A percentile compares a stretch with the other conserved stretches of the same genome.
Conservation (phyloP, 192 early-diverging fungal genomes). For the Coemansia umbellata region DNA sequence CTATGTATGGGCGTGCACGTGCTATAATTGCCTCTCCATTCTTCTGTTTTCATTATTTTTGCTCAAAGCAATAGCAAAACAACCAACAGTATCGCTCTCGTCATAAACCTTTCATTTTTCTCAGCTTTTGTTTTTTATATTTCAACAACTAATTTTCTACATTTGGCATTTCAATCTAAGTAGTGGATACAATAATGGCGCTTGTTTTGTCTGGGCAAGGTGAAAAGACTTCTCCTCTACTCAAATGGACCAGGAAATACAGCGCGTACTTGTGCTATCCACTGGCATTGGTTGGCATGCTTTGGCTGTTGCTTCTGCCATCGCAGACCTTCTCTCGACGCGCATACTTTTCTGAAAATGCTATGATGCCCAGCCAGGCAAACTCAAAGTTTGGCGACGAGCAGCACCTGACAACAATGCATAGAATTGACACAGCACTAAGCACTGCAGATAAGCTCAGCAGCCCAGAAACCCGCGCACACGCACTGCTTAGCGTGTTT, state of each 20-base stretch:
- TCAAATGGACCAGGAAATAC: constrained; percentile 31
- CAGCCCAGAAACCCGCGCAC: constrained; percentile 5
- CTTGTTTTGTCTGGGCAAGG: constrained; percentile 48
- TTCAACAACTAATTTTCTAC: neutral
- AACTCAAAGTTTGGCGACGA: constrained; percentile 23
- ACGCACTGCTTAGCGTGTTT: constrained; percentile 16
- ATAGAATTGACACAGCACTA: constrained; percentile 9
- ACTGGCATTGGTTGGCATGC: constrained; percentile 55
- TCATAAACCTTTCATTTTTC: constrained; percentile 8
- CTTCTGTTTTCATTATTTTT: too few species aligned
- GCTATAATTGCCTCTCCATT: too few species aligned
- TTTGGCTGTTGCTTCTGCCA: constrained; percentile 66
- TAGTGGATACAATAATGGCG: constrained; percentile 26
- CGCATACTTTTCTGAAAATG: constrained; percentile 76
- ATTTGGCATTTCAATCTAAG: neutral
- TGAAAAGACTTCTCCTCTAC: constrained; percentile 38
- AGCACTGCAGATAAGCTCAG: neutral
- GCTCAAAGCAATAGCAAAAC: too few species aligned
- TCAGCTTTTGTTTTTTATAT: neutral
- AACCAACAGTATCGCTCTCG: too few species aligned
- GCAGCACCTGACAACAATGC: constrained; percentile 25
- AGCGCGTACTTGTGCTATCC: constrained; percentile 51
- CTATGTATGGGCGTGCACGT: too few species aligned
- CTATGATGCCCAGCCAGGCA: constrained; percentile 69
- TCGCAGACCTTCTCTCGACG: constrained; percentile 57